Evolutionary conservation across 2,329 filamentous ascomycete genomes (phyloP).

Genomic region (Pyricularia pennisetigena): DNA sequence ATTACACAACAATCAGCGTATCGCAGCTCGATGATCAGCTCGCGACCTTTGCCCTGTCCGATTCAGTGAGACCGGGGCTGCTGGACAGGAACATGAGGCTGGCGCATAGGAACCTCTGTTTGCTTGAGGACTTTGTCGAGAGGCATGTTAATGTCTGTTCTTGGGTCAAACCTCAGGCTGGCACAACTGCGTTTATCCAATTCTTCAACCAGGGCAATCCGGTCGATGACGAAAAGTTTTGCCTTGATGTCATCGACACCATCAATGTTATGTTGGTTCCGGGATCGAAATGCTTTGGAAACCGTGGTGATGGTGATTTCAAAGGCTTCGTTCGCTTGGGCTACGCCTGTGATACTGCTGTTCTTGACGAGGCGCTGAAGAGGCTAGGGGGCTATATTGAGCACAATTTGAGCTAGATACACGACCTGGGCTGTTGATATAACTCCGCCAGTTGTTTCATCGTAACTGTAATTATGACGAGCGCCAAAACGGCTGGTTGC

Average conservation of each 20-base stretch:
- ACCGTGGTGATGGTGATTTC: slow-evolving; percentile 52
- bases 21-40: slow-evolving; percentile 74
- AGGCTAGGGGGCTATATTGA: slow-evolving; percentile 30
- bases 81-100: slow-evolving; percentile 50
- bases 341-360: slow-evolving; percentile 61
- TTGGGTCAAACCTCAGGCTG: slow-evolving; percentile 67
- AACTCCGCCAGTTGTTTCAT: too few relatives aligned
- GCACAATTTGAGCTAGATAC: slow-evolving; percentile 14
- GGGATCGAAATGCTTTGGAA: slow-evolving; percentile 64
- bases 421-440: neutral
- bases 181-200: slow-evolving; percentile 69
- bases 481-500: neutral
- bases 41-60: slow-evolving; percentile 62
- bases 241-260: slow-evolving; percentile 54
- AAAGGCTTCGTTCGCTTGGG: slow-evolving; percentile 69
- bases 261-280: slow-evolving; percentile 68
- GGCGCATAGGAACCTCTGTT: slow-evolving; percentile 54
- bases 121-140: slow-evolving; percentile 59
- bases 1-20: slow-evolving; percentile 82
- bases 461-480: neutral
- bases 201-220: slow-evolving; percentile 43
- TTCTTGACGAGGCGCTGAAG: slow-evolving; percentile 57
- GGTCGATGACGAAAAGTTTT: slow-evolving; percentile 66
- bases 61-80: slow-evolving; percentile 24
- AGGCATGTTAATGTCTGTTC: slow-evolving; percentile 52